Percentiles rank a stretch among this genome's conserved stretches.
Evolutionary conservation across 2,329 filamentous ascomycete genomes (phyloP).

Genomic region (Dactylellina parvicollis): DNA sequence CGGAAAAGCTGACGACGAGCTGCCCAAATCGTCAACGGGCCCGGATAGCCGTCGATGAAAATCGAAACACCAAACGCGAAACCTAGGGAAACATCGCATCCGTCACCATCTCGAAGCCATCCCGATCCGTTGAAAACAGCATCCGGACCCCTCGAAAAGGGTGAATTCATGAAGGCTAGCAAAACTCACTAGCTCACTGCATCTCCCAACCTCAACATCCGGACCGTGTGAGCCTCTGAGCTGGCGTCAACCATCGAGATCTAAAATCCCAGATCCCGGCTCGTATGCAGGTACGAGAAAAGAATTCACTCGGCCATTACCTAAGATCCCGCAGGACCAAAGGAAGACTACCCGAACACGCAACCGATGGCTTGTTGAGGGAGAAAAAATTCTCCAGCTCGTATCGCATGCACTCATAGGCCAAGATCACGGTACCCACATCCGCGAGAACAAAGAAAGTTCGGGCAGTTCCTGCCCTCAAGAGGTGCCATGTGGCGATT

Average conservation of each 20-base stretch:
- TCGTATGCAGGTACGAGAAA: constrained; percentile 50
- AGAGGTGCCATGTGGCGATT: constrained; percentile 30
- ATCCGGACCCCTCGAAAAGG: constrained; percentile 19
- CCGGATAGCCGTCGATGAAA: constrained; percentile 5
- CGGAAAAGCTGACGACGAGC: constrained; percentile 17
- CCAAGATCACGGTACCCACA: neutral
- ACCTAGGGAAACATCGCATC: constrained; percentile 11
- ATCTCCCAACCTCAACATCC: constrained; percentile 1
- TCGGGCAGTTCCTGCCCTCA: constrained; percentile 17
- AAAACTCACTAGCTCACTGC: neutral
- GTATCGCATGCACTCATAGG: constrained; percentile 14
- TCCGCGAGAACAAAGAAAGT: neutral
- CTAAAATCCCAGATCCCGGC: constrained; percentile 34
- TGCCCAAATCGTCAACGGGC: constrained; percentile 23
- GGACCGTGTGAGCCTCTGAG: constrained; percentile 21
- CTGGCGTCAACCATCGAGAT: constrained; percentile 23
- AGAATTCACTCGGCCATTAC: constrained; percentile 20
- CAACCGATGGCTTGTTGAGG: constrained; percentile 19
- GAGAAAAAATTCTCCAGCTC: constrained; percentile 20
- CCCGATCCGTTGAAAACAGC: constrained; percentile 13
- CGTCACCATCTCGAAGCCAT: constrained; percentile 12
- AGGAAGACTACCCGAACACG: constrained; percentile 31
- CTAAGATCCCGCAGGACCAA: constrained; percentile 26
- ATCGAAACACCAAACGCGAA: neutral
- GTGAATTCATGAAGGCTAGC: neutral